These are phyloP conservation scores for Stemphylium beticola DNA, from an alignment of 2,329 filamentous ascomycete species.

Conservation along the genomic window DNA sequence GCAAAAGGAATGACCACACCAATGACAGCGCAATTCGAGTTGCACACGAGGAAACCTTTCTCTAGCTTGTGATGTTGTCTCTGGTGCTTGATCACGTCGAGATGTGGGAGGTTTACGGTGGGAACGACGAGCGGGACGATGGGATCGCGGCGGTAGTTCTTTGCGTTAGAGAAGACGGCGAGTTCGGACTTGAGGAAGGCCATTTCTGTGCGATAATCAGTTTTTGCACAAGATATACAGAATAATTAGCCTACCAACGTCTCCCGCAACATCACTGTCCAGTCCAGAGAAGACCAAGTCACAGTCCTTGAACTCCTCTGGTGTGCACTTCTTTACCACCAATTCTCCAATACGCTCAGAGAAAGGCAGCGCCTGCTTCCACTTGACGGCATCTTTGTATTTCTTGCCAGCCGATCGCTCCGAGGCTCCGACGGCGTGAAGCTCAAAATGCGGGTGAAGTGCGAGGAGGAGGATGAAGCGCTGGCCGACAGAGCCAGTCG, in stretches of 20 bases:
- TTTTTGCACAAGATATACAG: background rate
- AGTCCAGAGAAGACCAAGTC: slow-evolving; percentile 93
- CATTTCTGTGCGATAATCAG: slow-evolving; percentile 63
- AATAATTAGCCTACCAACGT: slow-evolving; percentile 71
- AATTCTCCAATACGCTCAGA: slow-evolving; percentile 76
- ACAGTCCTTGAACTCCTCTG: slow-evolving; percentile 84
- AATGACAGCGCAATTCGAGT: slow-evolving; percentile 97
- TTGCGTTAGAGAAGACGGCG: slow-evolving; percentile 95
- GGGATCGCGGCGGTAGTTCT: slow-evolving; percentile 92
- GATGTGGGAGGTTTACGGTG: slow-evolving; percentile 88
- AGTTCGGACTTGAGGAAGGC: slow-evolving; percentile 88
- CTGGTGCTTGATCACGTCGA: slow-evolving; percentile 89
- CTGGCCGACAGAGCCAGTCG: slow-evolving; percentile 93
- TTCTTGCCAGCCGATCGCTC: slow-evolving; percentile 88
- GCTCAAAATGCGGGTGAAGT: slow-evolving; percentile 82
- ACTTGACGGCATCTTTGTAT: slow-evolving; percentile 91
- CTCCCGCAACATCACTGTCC: slow-evolving; percentile 89
- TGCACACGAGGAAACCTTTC: slow-evolving; percentile 94
- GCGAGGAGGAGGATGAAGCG: slow-evolving; percentile 92
- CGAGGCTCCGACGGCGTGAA: slow-evolving; percentile 89
- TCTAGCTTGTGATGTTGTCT: slow-evolving; percentile 72
- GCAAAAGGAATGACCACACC: slow-evolving; percentile 94
- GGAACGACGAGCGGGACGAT: slow-evolving; percentile 92
- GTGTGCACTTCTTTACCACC: slow-evolving; percentile 82
- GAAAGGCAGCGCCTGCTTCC: slow-evolving; percentile 92